Evolutionary conservation across 75 land plant genomes (phyloP).

Genomic region (Sequoiadendron giganteum): DNA sequence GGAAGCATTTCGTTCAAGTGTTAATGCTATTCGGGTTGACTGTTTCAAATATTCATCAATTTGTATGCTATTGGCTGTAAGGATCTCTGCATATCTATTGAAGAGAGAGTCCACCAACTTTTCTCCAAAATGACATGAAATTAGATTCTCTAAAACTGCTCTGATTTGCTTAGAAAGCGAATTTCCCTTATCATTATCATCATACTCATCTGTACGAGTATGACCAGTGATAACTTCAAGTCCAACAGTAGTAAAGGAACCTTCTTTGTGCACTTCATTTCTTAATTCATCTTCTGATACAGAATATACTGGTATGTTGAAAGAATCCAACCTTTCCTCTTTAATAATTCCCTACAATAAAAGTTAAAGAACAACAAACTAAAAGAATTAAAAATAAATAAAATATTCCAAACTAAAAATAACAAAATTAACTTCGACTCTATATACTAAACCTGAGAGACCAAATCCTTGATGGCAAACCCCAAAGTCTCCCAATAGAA

Average conservation of each 20-base stretch:
- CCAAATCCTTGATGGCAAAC: conserved; percentile 22
- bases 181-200: neutral
- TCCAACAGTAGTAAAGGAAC: conserved; percentile 1
- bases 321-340: conserved; percentile 21
- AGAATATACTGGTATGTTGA: conserved; percentile 27
- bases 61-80: neutral
- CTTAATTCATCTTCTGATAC: conserved; percentile 15
- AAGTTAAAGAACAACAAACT: neutral
- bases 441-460: conserved; percentile 24
- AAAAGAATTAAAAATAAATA: neutral
- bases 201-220: neutral
- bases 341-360: conserved; percentile 18
- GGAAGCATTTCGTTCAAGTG: neutral
- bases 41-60: neutral
- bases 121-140: conserved; percentile 26
- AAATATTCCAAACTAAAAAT: neutral
- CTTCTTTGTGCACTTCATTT: conserved; percentile 11
- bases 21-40: neutral
- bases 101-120: neutral
- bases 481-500: conserved; percentile 22
- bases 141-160: conserved; percentile 26
- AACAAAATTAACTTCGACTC: too few relatives aligned
- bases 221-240: neutral
- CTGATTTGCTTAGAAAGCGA: conserved; percentile 11
- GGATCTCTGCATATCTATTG: neutral